Base-by-base conservation (phyloP, 768 basidiomycete species). In the Rhodotorula taiwanensis region DNA sequence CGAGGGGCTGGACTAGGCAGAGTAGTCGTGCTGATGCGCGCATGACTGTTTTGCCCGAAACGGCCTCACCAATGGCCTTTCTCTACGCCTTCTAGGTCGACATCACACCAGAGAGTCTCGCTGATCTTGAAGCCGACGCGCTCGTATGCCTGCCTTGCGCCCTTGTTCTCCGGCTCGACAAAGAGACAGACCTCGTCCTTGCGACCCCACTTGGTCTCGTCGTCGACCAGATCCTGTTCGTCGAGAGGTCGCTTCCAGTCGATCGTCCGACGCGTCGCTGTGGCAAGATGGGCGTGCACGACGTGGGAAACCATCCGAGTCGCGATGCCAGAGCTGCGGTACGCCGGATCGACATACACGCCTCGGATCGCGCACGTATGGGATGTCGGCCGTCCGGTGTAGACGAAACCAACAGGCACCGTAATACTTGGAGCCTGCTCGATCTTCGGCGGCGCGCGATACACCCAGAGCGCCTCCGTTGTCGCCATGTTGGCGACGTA, bases 111-210 rank as follows among this genome's bases (percentile, higher is more conserved):
- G 15, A 15, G 3, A 0, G 39, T 49, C 33, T 50, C 58, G 3
- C 21, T 25, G 41, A 55, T 49, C 9, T 14, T 28, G 43, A 59
- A 60, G 10, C 58, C 58, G 8, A 55, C 21, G 21, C 43, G 13
- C 34, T 11, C 55, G 43, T 65, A 65, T 33, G 36, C 34, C 52
- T 30, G 8, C 25, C 47, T 23, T 33, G 63, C 58, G 1, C 1
- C 23, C 18, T 27, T 27, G 18, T 55, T 55, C 5, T 16, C 43
- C 11, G 50, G 53, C 47, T 59, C 58, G 23, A 60, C 63, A 27
- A 55, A 65, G 18, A 65, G n/a, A 23, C 63, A 65, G 4, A 65
- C 62, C 33, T 65, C 63, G 36, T 59, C 58, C 27, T 60, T 65
- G 15, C 50, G 31, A 0, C 58, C 58, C 49, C 41, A 58, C 30